These are phyloP conservation scores for Hemerocallis citrina DNA, from an alignment of 106 monocot genomes.

Conservation along the genomic window DNA sequence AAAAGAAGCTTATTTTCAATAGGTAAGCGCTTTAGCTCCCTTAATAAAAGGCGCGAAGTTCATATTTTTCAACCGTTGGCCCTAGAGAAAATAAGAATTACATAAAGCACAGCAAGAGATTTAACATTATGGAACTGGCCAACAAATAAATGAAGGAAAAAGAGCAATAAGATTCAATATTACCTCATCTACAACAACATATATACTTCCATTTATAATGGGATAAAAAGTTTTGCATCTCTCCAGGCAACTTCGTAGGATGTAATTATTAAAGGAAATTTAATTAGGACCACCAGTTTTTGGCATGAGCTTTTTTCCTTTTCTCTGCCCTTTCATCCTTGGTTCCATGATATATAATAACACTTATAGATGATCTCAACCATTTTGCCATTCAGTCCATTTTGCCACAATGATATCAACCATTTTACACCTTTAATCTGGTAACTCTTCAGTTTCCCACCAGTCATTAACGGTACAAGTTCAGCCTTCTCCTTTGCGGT, in stretches of 20 bases:
- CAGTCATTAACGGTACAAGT: conserved; percentile 86
- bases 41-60: conserved; percentile 69
- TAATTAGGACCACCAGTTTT: conserved; percentile 51
- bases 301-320: conserved; percentile 65
- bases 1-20: conserved; percentile 97
- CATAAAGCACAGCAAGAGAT: too few species aligned
- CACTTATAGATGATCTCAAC: conserved; percentile 72
- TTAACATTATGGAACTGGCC: too few species aligned
- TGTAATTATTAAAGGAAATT: conserved; percentile 79
- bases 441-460: conserved; percentile 83
- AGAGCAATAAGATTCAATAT: not conserved
- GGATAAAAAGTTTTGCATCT: conserved; percentile 59
- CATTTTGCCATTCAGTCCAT: conserved; percentile 93
- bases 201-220: conserved; percentile 86
- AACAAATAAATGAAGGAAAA: not conserved
- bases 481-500: conserved; percentile 67
- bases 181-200: conserved; percentile 97
- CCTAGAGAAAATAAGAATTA: conserved; percentile 41
- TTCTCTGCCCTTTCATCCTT: conserved; percentile 53
- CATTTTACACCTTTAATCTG: conserved; percentile 96
- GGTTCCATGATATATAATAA: conserved; percentile 84
- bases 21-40: conserved; percentile 58
- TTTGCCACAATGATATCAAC: conserved; percentile 96
- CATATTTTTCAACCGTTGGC: conserved; percentile 86
- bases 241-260: conserved; percentile 70